A percentile compares a stretch with the other conserved stretches of the same genome.
Conservation (phyloP, 2,329 filamentous ascomycete species). For the Aspergillus neoniger region DNA sequence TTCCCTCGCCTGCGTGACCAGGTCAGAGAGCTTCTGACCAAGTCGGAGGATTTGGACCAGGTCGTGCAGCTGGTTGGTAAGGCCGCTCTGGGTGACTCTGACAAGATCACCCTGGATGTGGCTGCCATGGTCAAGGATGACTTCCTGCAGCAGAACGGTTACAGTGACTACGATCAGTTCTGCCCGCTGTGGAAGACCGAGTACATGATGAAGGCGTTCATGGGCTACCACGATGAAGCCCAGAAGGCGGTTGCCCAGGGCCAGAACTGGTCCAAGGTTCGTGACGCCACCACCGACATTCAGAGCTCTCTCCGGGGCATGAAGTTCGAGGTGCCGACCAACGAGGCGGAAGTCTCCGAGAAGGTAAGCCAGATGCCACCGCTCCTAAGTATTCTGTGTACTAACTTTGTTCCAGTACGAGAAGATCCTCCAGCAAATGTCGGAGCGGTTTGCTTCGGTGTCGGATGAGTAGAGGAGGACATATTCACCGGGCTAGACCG, state of each 20-base stretch:
- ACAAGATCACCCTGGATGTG: conserved; percentile 97
- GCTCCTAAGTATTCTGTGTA: not conserved
- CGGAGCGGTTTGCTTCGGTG: conserved; percentile 95
- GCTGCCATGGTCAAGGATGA: conserved; percentile 94
- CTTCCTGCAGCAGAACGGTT: conserved; percentile 98
- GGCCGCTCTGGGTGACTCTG: conserved; percentile 88
- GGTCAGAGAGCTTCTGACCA: conserved; percentile 89
- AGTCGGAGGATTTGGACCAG: conserved; percentile 96
- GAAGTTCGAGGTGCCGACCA: conserved; percentile 92
- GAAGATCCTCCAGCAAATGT: conserved; percentile 84
- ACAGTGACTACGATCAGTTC: conserved; percentile 99
- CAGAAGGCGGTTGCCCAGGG: conserved; percentile 94
- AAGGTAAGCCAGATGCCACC: conserved; percentile 61
- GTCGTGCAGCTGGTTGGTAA: conserved; percentile 98
- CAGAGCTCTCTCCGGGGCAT: conserved; percentile 83
- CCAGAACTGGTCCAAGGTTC: conserved; percentile 87
- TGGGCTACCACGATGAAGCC: conserved; percentile 95
- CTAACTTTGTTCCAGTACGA: conserved; percentile 72
- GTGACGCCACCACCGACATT: conserved; percentile 84
- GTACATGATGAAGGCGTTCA: conserved; percentile 99
- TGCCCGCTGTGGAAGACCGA: conserved; percentile 99
- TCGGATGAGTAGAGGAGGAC: conserved; percentile 74
- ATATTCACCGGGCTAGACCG: not conserved
- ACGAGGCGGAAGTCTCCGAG: conserved; percentile 78
- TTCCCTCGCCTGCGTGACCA: conserved; percentile 91